These are phyloP conservation scores for Sporisorium iseilematis-ciliati DNA, from an alignment of 1,284 basidiomycete species.

Conservation along the genomic window DNA sequence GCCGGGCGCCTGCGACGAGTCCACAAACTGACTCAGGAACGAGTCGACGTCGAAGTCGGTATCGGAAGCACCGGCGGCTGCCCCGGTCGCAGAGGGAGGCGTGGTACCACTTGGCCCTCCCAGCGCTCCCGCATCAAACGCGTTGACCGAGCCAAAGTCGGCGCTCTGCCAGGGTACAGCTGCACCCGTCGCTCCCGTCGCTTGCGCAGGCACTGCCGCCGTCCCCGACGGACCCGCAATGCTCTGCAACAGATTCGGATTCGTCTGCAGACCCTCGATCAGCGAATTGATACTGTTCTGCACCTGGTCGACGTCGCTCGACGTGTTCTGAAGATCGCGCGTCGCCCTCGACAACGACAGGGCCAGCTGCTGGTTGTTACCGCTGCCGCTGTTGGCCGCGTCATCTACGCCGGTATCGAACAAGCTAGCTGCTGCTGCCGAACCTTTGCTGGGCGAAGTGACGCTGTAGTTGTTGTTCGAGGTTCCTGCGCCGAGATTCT, in stretches of 20 bases:
- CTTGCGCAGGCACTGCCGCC: too few relatives aligned
- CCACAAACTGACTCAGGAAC: slow-evolving; percentile 62
- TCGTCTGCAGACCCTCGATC: slow-evolving; percentile 79
- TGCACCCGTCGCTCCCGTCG: background rate
- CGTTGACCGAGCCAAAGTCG: background rate
- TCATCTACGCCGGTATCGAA: slow-evolving; percentile 18
- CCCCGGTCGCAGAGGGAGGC: slow-evolving; percentile 12
- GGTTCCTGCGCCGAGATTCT: slow-evolving; percentile 5
- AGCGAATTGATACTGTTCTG: slow-evolving; percentile 80
- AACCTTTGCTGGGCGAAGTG: slow-evolving; percentile 19
- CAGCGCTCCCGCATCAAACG: slow-evolving; percentile 8
- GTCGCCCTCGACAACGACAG: slow-evolving; percentile 35
- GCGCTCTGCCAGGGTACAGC: slow-evolving; percentile 16
- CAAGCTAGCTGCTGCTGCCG: slow-evolving; percentile 2
- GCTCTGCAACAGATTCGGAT: slow-evolving; percentile 34
- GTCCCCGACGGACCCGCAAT: slow-evolving; percentile 10
- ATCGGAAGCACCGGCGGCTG: slow-evolving; percentile 12
- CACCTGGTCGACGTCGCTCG: slow-evolving; percentile 79
- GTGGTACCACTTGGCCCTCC: slow-evolving; percentile 16
- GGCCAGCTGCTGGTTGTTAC: slow-evolving; percentile 43
- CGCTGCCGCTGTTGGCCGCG: slow-evolving; percentile 1
- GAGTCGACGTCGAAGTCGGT: slow-evolving; percentile 64
- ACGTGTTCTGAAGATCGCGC: slow-evolving; percentile 76
- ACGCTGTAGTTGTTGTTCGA: slow-evolving; percentile 18
- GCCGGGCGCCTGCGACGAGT: slow-evolving; percentile 46